A percentile compares a stretch with the other conserved stretches of the same genome.
Evolutionary conservation across 2,329 filamentous ascomycete genomes (phyloP).

Genomic region (Aspergillus piperis): DNA sequence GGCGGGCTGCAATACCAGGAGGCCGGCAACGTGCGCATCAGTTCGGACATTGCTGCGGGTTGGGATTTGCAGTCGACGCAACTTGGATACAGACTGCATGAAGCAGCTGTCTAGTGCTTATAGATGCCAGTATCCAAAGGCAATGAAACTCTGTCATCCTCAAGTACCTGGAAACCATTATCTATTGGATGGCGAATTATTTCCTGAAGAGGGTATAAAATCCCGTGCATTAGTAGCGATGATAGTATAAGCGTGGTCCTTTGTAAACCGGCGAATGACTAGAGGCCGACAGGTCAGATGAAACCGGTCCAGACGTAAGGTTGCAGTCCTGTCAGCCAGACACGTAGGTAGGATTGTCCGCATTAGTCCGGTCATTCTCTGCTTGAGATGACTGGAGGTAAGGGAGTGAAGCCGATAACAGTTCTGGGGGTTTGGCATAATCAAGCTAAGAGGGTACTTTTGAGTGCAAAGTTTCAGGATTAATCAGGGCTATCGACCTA

Average conservation of each 20-base stretch:
- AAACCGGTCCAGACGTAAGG: not conserved
- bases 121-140: conserved; percentile 12
- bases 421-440: too few species aligned
- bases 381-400: not conserved
- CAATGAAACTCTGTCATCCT: conserved; percentile 2
- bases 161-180: not conserved
- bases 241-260: conserved; percentile 5
- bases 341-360: not conserved
- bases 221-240: conserved; percentile 22
- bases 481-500: too few species aligned
- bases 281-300: conserved; percentile 5
- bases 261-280: conserved; percentile 13
- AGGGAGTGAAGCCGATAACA: not conserved
- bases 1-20: conserved; percentile 55
- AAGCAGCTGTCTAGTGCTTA: not conserved
- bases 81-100: not conserved
- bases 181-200: conserved; percentile 29
- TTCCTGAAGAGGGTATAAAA: conserved; percentile 35
- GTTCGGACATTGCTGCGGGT: conserved; percentile 31
- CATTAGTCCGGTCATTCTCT: conserved; percentile 2
- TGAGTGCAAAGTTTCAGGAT: not conserved
- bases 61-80: not conserved
- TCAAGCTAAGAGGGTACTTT: not conserved
- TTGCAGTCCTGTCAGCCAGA: not conserved
- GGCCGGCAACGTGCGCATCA: conserved; percentile 50